Evolutionary conservation across 1,139 yeast species (phyloP).

Genomic region (Sugiyamaella xylanicola): DNA sequence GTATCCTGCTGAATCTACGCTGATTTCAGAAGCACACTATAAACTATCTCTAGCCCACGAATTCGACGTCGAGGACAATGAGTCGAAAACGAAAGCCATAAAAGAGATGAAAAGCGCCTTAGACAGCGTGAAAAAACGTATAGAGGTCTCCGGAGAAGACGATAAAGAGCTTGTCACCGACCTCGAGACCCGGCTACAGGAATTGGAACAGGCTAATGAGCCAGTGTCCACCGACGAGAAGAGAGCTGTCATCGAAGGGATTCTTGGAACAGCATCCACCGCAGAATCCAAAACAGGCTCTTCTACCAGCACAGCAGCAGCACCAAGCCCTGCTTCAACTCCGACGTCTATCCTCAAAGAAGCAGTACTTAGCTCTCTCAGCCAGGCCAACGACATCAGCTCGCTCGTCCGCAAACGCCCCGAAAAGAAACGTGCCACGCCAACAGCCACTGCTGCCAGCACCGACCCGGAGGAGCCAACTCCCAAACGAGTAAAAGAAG

Average conservation of each 20-base stretch:
- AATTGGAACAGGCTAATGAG: conserved; percentile 56
- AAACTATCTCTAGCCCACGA: conserved; percentile 81
- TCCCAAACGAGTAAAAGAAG: conserved; percentile 2
- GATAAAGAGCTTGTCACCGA: conserved; percentile 58
- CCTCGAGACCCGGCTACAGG: conserved; percentile 49
- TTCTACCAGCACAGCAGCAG: conserved; percentile 24
- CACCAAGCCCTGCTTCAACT: conserved; percentile 19
- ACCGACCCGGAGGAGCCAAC: neutral
- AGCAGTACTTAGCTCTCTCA: conserved; percentile 25
- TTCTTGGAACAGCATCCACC: conserved; percentile 59
- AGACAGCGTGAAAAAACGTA: conserved; percentile 56
- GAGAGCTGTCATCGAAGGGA: conserved; percentile 60
- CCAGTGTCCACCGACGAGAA: conserved; percentile 58
- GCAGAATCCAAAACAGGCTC: conserved; percentile 35
- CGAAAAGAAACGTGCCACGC: conserved; percentile 13
- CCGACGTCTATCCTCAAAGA: conserved; percentile 27
- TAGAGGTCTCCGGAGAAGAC: conserved; percentile 42
- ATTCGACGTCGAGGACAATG: conserved; percentile 58
- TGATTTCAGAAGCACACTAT: conserved; percentile 78
- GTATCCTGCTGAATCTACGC: conserved; percentile 55
- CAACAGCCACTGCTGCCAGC: neutral
- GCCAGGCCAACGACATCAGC: conserved; percentile 57
- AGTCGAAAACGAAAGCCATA: conserved; percentile 50
- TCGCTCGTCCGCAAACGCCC: conserved; percentile 52
- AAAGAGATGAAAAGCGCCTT: conserved; percentile 63